Percentiles rank a stretch among this genome's conserved stretches.
phyloP scores from a whole-genome alignment of 2,329 filamentous ascomycete species.

The Pseudogymnoascus destructans region DNA sequence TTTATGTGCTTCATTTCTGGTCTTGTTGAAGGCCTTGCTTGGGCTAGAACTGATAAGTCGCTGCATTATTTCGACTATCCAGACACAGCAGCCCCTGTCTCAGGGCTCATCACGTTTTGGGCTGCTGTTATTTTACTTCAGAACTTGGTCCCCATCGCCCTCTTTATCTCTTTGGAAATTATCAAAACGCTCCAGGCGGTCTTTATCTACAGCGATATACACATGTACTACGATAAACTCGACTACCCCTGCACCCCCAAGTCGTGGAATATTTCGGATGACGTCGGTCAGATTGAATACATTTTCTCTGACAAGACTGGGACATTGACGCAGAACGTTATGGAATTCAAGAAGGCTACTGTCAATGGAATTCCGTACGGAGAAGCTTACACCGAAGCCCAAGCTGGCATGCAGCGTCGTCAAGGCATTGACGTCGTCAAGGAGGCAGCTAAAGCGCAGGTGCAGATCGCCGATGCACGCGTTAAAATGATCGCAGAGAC shows the following conservation, averaged over 20 bases:
- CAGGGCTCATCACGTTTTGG: conserved; percentile 92
- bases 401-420: conserved; percentile 89
- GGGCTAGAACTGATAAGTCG: conserved; percentile 62
- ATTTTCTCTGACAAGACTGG: conserved; percentile 96
- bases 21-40: conserved; percentile 73
- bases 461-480: conserved; percentile 69
- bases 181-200: conserved; percentile 84
- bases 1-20: conserved; percentile 78
- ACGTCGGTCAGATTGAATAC: conserved; percentile 95
- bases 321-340: conserved; percentile 81
- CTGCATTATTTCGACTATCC: conserved; percentile 74
- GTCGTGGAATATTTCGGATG: conserved; percentile 98
- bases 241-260: conserved; percentile 95
- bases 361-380: conserved; percentile 95
- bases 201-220: conserved; percentile 92
- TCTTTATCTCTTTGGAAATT: conserved; percentile 95
- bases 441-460: conserved; percentile 57
- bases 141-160: conserved; percentile 95
- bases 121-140: conserved; percentile 89
- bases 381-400: conserved; percentile 93
- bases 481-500: conserved; percentile 58
- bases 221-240: conserved; percentile 94
- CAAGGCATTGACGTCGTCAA: conserved; percentile 76
- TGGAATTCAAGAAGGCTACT: conserved; percentile 98
- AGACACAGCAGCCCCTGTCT: conserved; percentile 30